Evolutionary conservation across 2,329 filamentous ascomycete species (phyloP).

Genomic region (Colletotrichum sp.): DNA sequence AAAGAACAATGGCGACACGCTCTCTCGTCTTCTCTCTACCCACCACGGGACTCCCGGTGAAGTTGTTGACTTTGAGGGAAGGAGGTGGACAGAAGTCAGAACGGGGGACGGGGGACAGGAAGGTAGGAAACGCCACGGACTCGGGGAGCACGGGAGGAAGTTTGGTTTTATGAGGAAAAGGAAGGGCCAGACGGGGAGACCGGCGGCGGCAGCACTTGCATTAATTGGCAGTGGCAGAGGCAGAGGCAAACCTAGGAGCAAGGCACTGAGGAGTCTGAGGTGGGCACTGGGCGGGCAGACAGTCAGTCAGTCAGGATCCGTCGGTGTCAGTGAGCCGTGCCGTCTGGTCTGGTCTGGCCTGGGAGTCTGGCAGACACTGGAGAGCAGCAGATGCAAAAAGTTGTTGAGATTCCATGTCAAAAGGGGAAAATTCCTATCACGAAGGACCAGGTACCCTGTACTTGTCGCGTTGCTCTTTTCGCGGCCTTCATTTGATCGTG

Average conservation of each 20-base stretch:
- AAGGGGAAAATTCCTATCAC: conserved; percentile 26
- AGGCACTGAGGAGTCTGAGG: neutral
- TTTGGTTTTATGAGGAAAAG: conserved; percentile 19
- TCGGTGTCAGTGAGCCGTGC: neutral
- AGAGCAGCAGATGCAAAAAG: conserved; percentile 20
- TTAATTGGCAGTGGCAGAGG: neutral
- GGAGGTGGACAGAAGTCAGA: conserved; percentile 15
- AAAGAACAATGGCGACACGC: conserved; percentile 26
- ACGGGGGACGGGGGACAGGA: conserved; percentile 19
- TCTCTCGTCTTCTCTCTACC: conserved; percentile 12
- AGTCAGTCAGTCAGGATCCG: neutral
- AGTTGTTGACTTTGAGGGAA: neutral
- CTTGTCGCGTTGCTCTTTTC: conserved; percentile 3
- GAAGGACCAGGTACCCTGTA: conserved; percentile 20
- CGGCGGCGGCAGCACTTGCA: neutral
- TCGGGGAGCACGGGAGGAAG: conserved; percentile 10
- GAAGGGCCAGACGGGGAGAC: conserved; percentile 4
- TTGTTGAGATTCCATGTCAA: conserved; percentile 22
- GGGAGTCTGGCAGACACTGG: neutral
- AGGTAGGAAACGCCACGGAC: conserved; percentile 4
- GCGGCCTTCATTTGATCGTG: conserved; percentile 20
- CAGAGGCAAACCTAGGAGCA: neutral
- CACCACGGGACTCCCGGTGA: conserved; percentile 9
- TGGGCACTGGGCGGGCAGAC: neutral
- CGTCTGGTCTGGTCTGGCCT: neutral